phyloP scores from a whole-genome alignment of 1,284 basidiomycete species.

The Ustilago xerochloae region DNA sequence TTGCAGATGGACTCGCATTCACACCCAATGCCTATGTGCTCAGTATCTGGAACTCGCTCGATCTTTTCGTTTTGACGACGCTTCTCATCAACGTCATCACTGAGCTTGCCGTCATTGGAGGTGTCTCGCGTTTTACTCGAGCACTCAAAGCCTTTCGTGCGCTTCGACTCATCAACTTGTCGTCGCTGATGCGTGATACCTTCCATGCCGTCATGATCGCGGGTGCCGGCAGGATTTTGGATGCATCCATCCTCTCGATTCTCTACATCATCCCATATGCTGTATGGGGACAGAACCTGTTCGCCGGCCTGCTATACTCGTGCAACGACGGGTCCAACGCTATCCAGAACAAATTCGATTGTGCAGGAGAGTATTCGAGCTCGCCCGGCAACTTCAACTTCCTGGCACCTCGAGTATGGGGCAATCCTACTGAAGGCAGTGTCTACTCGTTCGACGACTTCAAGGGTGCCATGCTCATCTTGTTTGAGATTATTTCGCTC shows the following conservation, averaged over 20 bases:
- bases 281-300: conserved; percentile 96
- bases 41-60: conserved; percentile 91
- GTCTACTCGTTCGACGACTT: conserved; percentile 93
- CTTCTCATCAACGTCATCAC: conserved; percentile 84
- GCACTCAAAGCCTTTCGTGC: conserved; percentile 90
- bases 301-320: conserved; percentile 82
- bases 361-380: conserved; percentile 78
- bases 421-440: conserved; percentile 84
- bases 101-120: conserved; percentile 79
- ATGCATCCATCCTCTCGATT: conserved; percentile 90
- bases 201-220: conserved; percentile 92
- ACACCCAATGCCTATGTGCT: conserved; percentile 93
- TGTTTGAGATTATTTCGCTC: conserved; percentile 95
- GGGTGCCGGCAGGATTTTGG: conserved; percentile 85
- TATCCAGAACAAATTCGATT: conserved; percentile 75
- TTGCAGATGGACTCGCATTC: conserved; percentile 87
- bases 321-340: conserved; percentile 79
- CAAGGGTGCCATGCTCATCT: conserved; percentile 83
- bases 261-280: conserved; percentile 95
- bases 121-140: conserved; percentile 81
- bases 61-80: conserved; percentile 86
- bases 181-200: conserved; percentile 79
- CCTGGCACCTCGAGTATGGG: conserved; percentile 86
- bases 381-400: conserved; percentile 74
- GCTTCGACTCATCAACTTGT: conserved; percentile 84